Evolutionary conservation across 2,329 filamentous ascomycete genomes (phyloP).

Genomic region (Colletotrichum spaethianum): DNA sequence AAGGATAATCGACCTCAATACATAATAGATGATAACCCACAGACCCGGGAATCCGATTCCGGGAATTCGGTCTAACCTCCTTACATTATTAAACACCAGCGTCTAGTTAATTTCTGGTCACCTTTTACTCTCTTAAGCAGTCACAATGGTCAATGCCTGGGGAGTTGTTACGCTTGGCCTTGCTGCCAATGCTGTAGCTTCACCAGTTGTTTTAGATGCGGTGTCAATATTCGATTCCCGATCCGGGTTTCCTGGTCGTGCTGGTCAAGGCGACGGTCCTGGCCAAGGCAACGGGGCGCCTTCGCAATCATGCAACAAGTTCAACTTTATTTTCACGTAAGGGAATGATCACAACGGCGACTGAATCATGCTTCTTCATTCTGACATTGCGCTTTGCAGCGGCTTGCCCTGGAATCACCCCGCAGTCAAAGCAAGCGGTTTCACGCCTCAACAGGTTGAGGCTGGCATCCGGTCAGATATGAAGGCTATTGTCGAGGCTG

Average conservation of each 20-base stretch:
- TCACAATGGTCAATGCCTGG: conserved; percentile 5
- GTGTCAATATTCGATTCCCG: neutral
- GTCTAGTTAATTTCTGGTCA: neutral
- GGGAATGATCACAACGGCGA: neutral
- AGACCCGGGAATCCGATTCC: neutral
- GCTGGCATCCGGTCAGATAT: conserved; percentile 32
- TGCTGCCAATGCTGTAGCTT: neutral
- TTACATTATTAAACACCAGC: neutral
- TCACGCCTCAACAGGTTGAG: conserved; percentile 33
- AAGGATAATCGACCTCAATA: neutral
- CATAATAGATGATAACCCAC: no score
- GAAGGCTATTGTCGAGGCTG: conserved; percentile 25
- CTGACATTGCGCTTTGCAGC: neutral
- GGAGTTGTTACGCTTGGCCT: neutral
- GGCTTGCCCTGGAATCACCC: conserved; percentile 38
- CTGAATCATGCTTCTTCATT: no score
- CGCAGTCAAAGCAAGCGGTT: conserved; percentile 23
- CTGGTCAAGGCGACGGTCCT: neutral
- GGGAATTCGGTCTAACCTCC: no score
- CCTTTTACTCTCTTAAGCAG: neutral
- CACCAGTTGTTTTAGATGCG: neutral
- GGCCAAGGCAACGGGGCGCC: neutral
- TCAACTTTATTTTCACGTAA: conserved; percentile 30
- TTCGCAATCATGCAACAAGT: conserved; percentile 4
- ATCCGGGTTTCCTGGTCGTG: neutral